Base-by-base conservation (phyloP, 2,329 filamentous ascomycete genomes). In the Pseudocercospora fuligena region DNA sequence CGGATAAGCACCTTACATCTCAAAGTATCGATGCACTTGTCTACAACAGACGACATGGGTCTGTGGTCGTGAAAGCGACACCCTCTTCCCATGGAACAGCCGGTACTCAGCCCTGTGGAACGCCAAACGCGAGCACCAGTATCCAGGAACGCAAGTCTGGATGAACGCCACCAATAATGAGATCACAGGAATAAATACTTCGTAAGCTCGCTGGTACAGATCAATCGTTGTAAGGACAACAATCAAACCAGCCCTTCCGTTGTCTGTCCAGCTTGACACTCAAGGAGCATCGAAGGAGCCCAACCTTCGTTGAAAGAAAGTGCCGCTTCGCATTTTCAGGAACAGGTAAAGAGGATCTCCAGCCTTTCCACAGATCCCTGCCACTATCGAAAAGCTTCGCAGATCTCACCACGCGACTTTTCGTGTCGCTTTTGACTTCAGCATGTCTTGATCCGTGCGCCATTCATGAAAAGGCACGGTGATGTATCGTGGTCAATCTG, bases 41-140 rank as follows among this genome's bases (percentile, higher is more conserved):
- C 23, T 25, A 23, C 6, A 12, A 8, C 53, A 33, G 14, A 57
- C 5, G n/a, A 7, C 16, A 57, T 58, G 54, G 54, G 16, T 9
- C n/a, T 31, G n/a, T 23, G 54, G 51, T 27, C 31, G 25, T 31
- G 23, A n/a, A 1, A 40, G 14, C 31, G 8, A 33, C 54, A 11
- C 54, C 8, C 54, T 33, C 21, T 21, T 16, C 16, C 12, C 31
- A 31, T 31, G 54, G 54, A 25, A 58, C 54, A 58, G 31, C 54
- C 29, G 54, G 54, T 58, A 12, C 6, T 11, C 54, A 58, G 31
- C 29, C 54, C 54, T 40, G 56, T 43, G 56, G 56, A 58, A 58
- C 31, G 21, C 33, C n/a, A 25, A 23, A 58, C 33, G 14, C 54
- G 54, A 54, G 25, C 21, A 29, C 25, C 25, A 23, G 25, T 33